A percentile compares a stretch with the other conserved stretches of the same genome.
Evolutionary conservation across 164 flowering plant species (phyloP).

Genomic region (Protea cynaroides): DNA sequence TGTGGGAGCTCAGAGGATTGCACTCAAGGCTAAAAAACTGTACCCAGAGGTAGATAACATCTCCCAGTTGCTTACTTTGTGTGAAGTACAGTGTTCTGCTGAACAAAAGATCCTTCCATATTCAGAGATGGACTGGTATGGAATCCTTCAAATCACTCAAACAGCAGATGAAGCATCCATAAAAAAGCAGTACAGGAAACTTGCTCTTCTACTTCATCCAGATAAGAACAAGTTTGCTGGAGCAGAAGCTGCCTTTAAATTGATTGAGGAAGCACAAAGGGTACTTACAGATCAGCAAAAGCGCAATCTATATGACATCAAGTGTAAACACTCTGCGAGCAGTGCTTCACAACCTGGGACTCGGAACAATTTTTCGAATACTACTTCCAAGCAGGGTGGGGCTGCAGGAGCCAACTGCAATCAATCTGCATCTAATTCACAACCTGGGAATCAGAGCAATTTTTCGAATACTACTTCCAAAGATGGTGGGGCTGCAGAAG

Average conservation of each 20-base stretch:
- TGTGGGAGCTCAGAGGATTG: conserved; percentile 54
- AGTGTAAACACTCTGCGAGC: conserved; percentile 17
- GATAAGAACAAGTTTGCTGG: conserved; percentile 83
- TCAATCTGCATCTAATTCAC: too few species aligned
- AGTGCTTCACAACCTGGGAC: too few species aligned
- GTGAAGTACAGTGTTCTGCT: conserved; percentile 81
- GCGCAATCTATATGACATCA: conserved; percentile 44
- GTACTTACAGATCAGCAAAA: conserved; percentile 44
- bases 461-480: too few species aligned
- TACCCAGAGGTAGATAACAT: conserved; percentile 52
- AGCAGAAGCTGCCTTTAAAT: conserved; percentile 82
- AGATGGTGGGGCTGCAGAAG: too few species aligned
- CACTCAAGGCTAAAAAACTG: conserved; percentile 58
- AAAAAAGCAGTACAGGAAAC: conserved; percentile 71
- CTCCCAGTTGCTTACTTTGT: conserved; percentile 58
- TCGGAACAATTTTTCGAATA: too few species aligned
- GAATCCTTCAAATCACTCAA: conserved; percentile 56
- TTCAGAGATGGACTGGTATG: conserved; percentile 72
- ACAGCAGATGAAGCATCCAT: conserved; percentile 62
- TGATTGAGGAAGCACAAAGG: conserved; percentile 73
- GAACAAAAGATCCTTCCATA: conserved; percentile 38
- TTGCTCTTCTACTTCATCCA: conserved; percentile 79
- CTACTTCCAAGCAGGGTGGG: too few species aligned
- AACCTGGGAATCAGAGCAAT: too few species aligned
- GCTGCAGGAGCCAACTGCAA: conserved; percentile 22